phyloP scores from a whole-genome alignment of 805 yeast species.

The Starmerella apicola region DNA sequence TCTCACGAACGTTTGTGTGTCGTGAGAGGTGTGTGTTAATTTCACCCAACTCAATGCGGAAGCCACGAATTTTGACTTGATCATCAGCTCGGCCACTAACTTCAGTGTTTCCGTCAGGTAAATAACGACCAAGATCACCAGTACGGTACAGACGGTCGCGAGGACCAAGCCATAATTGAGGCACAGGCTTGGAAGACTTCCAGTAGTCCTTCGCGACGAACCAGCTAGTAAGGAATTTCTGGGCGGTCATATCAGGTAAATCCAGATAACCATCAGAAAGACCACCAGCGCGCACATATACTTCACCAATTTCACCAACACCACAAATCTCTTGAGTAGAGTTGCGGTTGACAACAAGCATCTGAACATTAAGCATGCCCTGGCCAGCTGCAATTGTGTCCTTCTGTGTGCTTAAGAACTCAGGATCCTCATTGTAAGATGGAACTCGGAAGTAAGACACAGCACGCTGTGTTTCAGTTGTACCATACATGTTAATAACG shows the following conservation, averaged over 20 bases:
- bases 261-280: slow-evolving; percentile 93
- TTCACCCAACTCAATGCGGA: slow-evolving; percentile 96
- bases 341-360: slow-evolving; percentile 82
- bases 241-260: slow-evolving; percentile 73
- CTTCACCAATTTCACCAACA: slow-evolving; percentile 97
- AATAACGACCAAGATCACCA: slow-evolving; percentile 92
- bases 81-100: slow-evolving; percentile 99
- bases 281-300: slow-evolving; percentile 96
- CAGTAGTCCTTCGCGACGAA: slow-evolving; percentile 58
- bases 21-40: slow-evolving; percentile 95
- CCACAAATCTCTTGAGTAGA: slow-evolving; percentile 89
- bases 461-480: slow-evolving; percentile 98
- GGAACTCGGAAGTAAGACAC: slow-evolving; percentile 88
- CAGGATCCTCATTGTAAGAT: slow-evolving; percentile 53
- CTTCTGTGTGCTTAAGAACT: slow-evolving; percentile 69
- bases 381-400: slow-evolving; percentile 97
- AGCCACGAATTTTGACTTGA: slow-evolving; percentile 96
- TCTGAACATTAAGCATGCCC: slow-evolving; percentile 93
- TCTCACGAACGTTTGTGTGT: slow-evolving; percentile 85
- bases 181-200: slow-evolving; percentile 30
- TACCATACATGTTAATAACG: slow-evolving; percentile 97
- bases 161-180: slow-evolving; percentile 74
- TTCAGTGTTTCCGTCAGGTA: slow-evolving; percentile 96
- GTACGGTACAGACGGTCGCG: slow-evolving; percentile 93
- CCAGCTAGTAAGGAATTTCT: slow-evolving; percentile 89